These are phyloP conservation scores for Clarkia xantiana DNA, from an alignment of 345 rosid species.

Conservation along the genomic window DNA sequence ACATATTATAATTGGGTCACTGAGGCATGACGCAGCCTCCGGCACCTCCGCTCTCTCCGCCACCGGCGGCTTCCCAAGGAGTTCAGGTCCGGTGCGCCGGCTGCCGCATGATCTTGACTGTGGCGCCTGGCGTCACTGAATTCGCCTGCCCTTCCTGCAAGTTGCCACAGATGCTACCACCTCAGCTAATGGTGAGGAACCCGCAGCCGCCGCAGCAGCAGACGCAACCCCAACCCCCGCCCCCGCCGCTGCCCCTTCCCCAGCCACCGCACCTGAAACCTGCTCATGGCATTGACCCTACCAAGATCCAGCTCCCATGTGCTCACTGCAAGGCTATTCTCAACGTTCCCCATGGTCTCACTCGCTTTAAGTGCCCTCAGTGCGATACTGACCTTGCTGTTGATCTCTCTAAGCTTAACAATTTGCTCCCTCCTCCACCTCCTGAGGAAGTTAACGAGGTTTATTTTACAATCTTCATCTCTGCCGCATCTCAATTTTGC, in stretches of 20 bases:
- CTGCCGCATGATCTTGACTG: conserved; percentile 67
- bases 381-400: conserved; percentile 77
- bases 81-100: conserved; percentile 96
- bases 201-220: conserved; percentile 17
- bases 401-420: conserved; percentile 49
- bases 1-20: neutral
- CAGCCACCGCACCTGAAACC: conserved; percentile 15
- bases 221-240: conserved; percentile 16
- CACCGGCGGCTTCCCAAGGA: conserved; percentile 26
- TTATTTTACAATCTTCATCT: conserved; percentile 1
- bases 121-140: conserved; percentile 52
- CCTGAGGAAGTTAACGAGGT: conserved; percentile 91
- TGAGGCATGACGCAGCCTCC: conserved; percentile 54
- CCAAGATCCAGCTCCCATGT: conserved; percentile 96
- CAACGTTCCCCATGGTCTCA: conserved; percentile 83
- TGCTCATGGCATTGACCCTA: conserved; percentile 92
- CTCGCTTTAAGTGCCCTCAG: conserved; percentile 84
- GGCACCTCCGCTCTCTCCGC: conserved; percentile 47
- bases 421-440: conserved; percentile 39
- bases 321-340: conserved; percentile 86
- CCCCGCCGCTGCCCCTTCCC: conserved; percentile 9
- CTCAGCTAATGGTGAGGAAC: conserved; percentile 60
- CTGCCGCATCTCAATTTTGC: neutral
- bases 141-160: conserved; percentile 79
- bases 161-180: conserved; percentile 91